A percentile compares a stretch with the other conserved stretches of the same genome.
These are phyloP conservation scores for Daedaleopsis sinensis DNA, from an alignment of 768 basidiomycete genomes.

Conservation along the genomic window DNA sequence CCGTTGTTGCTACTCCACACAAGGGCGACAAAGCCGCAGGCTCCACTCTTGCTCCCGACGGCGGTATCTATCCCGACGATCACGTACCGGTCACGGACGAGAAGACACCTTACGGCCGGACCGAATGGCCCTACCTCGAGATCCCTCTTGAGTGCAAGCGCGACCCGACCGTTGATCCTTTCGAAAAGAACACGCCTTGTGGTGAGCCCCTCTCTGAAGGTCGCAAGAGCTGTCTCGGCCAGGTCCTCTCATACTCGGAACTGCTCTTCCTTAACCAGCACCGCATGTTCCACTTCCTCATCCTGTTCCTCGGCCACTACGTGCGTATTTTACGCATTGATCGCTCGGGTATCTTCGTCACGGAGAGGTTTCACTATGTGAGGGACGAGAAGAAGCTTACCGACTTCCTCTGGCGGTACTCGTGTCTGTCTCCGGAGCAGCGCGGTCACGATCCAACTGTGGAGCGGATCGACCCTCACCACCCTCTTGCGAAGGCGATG, in stretches of 20 bases:
- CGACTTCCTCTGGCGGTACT: conserved; percentile 8
- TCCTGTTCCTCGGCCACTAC: conserved; percentile 3
- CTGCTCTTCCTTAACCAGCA: conserved; percentile 6
- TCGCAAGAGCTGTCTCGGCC: conserved; percentile 2
- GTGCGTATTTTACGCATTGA: conserved; percentile 5
- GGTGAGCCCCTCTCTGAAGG: background rate
- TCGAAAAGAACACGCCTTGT: background rate
- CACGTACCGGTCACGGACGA: background rate
- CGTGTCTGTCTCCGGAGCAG: background rate
- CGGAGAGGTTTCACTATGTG: conserved; percentile 11
- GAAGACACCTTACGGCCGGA: background rate
- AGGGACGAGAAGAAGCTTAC: background rate
- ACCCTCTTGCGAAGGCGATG: background rate
- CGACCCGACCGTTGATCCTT: background rate
- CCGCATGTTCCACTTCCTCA: background rate
- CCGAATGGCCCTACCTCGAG: conserved; percentile 5
- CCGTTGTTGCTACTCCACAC: background rate
- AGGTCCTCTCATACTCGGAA: conserved; percentile 2
- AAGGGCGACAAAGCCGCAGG: background rate
- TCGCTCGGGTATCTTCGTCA: background rate
- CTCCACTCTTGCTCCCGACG: background rate
- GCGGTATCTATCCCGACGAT: background rate
- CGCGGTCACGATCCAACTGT: conserved; percentile 7
- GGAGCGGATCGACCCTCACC: background rate
- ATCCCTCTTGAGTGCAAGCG: conserved; percentile 11